These are phyloP conservation scores for Penicillium alfredii DNA, from an alignment of 495 filamentous ascomycete species.

Conservation along the genomic window DNA sequence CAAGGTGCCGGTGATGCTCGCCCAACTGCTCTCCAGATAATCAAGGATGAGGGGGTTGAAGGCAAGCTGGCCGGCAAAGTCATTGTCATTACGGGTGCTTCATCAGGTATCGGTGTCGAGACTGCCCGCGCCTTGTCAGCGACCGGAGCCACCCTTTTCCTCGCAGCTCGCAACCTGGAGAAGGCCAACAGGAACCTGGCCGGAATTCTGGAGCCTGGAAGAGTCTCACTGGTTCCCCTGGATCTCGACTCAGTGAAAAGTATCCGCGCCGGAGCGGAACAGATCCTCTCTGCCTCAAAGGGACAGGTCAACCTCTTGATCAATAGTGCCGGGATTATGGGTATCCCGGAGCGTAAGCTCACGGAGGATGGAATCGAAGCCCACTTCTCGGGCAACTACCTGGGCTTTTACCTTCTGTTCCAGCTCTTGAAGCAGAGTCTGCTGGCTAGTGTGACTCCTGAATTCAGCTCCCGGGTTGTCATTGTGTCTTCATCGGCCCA, in stretches of 20 bases:
- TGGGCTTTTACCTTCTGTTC: conserved; percentile 46
- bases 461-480: conserved; percentile 39
- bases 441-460: conserved; percentile 30
- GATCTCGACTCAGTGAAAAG: conserved; percentile 39
- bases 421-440: conserved; percentile 39
- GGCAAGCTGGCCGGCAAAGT: conserved; percentile 40
- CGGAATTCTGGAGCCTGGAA: conserved; percentile 22
- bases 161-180: conserved; percentile 35
- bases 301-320: conserved; percentile 40
- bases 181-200: conserved; percentile 31
- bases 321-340: conserved; percentile 47
- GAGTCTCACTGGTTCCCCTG: conserved; percentile 31
- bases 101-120: conserved; percentile 51
- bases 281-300: conserved; percentile 28
- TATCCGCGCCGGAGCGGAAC: conserved; percentile 34
- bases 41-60: conserved; percentile 43
- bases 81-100: conserved; percentile 46
- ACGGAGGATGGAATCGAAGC: conserved; percentile 42
- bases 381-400: conserved; percentile 45
- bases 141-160: conserved; percentile 46
- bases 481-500: conserved; percentile 34
- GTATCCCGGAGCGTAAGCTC: conserved; percentile 25
- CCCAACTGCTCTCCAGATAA: conserved; percentile 49
- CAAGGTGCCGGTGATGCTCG: conserved; percentile 52
- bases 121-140: conserved; percentile 41